Evolutionary conservation across 2,329 filamentous ascomycete species (phyloP).

Genomic region (Ophiostoma sp.): DNA sequence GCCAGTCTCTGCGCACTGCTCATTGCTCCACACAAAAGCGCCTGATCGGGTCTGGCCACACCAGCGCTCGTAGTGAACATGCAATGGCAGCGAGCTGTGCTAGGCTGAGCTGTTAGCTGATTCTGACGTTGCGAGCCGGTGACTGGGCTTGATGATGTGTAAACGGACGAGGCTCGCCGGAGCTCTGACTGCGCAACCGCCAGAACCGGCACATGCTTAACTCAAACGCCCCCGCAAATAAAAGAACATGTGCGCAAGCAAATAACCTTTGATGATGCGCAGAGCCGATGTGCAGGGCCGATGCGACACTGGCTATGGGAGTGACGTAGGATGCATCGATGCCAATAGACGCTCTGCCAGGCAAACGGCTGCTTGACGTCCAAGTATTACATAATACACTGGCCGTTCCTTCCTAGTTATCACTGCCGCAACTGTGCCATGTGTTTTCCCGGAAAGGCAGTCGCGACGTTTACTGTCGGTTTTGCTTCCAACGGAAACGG

Average conservation of each 20-base stretch:
- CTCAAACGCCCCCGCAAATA: not conserved
- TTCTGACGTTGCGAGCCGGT: no score
- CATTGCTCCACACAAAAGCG: conserved; percentile 1
- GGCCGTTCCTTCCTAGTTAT: not conserved
- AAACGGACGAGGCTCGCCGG: not conserved
- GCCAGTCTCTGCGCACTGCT: no score
- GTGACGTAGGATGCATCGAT: not conserved
- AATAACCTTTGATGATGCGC: not conserved
- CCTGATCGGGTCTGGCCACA: not conserved
- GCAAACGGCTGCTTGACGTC: not conserved
- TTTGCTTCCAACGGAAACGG: not conserved
- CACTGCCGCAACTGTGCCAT: not conserved
- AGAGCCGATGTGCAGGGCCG: not conserved
- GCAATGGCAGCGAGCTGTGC: not conserved
- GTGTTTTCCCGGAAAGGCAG: conserved; percentile 3
- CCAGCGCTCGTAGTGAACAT: not conserved
- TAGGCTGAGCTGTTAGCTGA: no score
- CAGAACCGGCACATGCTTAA: not conserved
- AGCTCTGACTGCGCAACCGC: not conserved
- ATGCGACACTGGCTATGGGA: not conserved
- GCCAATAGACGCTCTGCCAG: not conserved
- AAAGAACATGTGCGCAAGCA: not conserved
- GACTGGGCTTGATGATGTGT: not conserved
- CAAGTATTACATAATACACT: not conserved
- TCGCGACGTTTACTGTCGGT: not conserved